Base-by-base conservation (phyloP, 148 eudicot species). In the Cornus controversa region DNA sequence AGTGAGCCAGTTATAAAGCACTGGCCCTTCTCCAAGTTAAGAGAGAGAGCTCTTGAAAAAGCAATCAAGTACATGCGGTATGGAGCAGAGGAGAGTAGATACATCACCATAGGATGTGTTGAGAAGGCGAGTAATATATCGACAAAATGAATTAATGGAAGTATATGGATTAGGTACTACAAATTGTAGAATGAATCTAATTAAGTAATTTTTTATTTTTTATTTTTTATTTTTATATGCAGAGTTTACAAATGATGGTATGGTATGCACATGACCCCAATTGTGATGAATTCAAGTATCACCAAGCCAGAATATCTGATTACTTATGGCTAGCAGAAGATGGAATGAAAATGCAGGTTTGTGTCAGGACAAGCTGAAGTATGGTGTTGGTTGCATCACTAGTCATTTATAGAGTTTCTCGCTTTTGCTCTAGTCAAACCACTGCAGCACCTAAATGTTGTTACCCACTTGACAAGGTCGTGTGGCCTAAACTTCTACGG, bases 241-340 rank as follows among this genome's bases (percentile, higher is more conserved):
- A 87, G 90, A 85, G 86, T 78, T 76, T 87, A 69, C 85, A 85
- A 75, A 87, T 87, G 88, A 87, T 87, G 90, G 85, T 86, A 68
- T 88, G 85, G 77, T 88, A 86, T 85, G 91, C 88, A 3, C 80
- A 85, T 42, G 80, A 83, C 60, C 88, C 88, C 40, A 81, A 85
- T 16, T 70, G 88, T 2, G 83, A 81, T 8, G 90, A 85, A 62
- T 87, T 81, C 75, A 87, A 87, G 78, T 74, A 83, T 71, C 90
- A 87, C 67, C 76, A 83, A 24, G 86, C 91, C 13, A 71, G 91
- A 68, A 84, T 88, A 8, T 82, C 89, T 34, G 89, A 86, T 73
- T 86, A 81, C 63, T 66, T 83, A 50, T 86, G 89, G 89, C 67
- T 86, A 8, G 86, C 89, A 6, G 89, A 86, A 74, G 89, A 86